Evolutionary conservation across 352 stramenopile species (phyloP).

Genomic region (Phytophthora fragariae): DNA sequence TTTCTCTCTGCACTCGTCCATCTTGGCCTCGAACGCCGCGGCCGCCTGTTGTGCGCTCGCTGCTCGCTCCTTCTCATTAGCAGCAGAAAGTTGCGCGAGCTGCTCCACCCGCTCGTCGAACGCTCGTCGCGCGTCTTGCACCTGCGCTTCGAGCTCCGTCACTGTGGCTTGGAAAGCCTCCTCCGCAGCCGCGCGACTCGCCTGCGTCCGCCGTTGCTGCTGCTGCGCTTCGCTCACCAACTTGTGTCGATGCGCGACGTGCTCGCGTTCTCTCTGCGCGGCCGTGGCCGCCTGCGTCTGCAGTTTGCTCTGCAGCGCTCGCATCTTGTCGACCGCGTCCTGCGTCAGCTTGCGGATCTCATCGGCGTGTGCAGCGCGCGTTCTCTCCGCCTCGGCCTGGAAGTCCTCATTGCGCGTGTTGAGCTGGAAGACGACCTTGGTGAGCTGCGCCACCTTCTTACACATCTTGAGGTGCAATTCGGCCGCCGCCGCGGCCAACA

Average conservation of each 20-base stretch:
- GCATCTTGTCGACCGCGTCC: conserved; percentile 66
- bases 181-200: conserved; percentile 23
- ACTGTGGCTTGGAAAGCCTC: conserved; percentile 59
- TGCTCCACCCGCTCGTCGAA: conserved; percentile 57
- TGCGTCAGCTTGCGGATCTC: conserved; percentile 61
- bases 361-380: conserved; percentile 41
- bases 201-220: conserved; percentile 45
- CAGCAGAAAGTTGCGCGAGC: conserved; percentile 29
- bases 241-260: conserved; percentile 26
- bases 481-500: conserved; percentile 28
- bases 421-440: conserved; percentile 94
- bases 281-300: conserved; percentile 40
- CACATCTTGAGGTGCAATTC: conserved; percentile 94
- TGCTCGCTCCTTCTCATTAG: conserved; percentile 36
- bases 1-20: conserved; percentile 44
- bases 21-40: conserved; percentile 24
- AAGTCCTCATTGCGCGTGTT: conserved; percentile 95
- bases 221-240: conserved; percentile 24
- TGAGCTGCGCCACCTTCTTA: conserved; percentile 95
- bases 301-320: conserved; percentile 49
- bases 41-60: conserved; percentile 31
- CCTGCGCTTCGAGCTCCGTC: conserved; percentile 50
- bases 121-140: conserved; percentile 40
- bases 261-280: conserved; percentile 41
- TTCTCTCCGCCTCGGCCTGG: conserved; percentile 66